Base-by-base conservation (phyloP, 805 yeast species). In the Yamadazyma phyllophila region DNA sequence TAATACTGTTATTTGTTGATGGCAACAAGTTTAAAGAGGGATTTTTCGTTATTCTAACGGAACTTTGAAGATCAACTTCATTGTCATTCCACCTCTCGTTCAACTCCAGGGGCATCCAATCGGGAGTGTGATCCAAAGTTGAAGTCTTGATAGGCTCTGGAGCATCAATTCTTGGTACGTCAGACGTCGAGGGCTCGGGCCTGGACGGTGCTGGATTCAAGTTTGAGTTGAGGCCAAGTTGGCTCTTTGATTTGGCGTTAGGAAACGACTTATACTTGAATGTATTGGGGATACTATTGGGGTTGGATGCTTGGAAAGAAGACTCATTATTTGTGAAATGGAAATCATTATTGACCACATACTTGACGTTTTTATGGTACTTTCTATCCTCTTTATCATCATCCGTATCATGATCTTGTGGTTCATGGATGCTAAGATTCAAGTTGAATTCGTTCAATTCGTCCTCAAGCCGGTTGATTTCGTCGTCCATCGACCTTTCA, bases 261-360 rank as follows among this genome's bases (percentile, higher is more conserved):
- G 76, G 76, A 49, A 69, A 73, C n/a, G 71, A 63, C 50, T 70
- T 71, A 46, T 70, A 65, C 47, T 69, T 66, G 61, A 71, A 71
- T 1, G 77, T 71, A 46, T 71, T 71, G 16, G 77, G 76, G 15
- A 68, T 67, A 1, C 74, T 68, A 5, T 45, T 44, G 20, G 49
- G 30, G 26, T 33, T 33, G 11, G 50, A 40, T 14, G 32, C 39
- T 12, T 37, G 43, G 20, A 50, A 44, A 9, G 49, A 40, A 27
- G 32, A 45, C 34, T 36, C 49, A 34, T 50, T 52, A 17, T 57
- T 61, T 48, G 53, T 24, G 30, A 42, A 27, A 26, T 57, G 56
- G 50, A 69, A 71, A 7, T 63, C 67, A 2, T 51, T 31, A 43
- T 69, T 70, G 14, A 66, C 66, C 35, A 56, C 44, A 49, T 70